phyloP scores from a whole-genome alignment of 768 basidiomycete genomes.

The Auricularia sp. region DNA sequence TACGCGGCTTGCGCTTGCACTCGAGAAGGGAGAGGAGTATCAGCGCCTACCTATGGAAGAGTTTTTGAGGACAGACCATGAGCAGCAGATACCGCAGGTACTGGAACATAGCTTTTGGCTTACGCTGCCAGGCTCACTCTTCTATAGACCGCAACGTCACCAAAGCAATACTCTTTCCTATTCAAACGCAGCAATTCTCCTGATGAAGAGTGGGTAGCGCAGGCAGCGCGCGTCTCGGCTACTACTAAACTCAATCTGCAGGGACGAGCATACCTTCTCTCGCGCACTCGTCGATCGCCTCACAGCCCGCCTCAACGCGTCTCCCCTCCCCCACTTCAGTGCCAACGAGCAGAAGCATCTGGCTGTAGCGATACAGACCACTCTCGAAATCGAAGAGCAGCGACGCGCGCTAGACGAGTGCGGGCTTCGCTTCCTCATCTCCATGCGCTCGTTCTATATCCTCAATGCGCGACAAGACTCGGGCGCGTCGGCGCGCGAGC shows the following conservation, averaged over 20 bases:
- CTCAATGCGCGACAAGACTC: constrained; percentile 45
- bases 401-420: constrained; percentile 84
- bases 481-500: constrained; percentile 36
- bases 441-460: constrained; percentile 87
- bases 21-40: constrained; percentile 15
- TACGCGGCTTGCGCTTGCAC: constrained; percentile 34
- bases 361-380: constrained; percentile 75
- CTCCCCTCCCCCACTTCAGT: constrained; percentile 60
- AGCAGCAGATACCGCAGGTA: constrained; percentile 15
- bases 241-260: constrained; percentile 3
- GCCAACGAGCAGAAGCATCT: constrained; percentile 77
- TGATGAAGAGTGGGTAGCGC: constrained; percentile 35
- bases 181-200: constrained; percentile 37
- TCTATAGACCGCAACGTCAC: constrained; percentile 6
- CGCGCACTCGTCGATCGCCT: constrained; percentile 50
- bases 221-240: neutral
- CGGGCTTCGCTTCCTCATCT: constrained; percentile 86
- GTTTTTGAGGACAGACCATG: constrained; percentile 36
- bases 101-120: neutral
- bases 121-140: neutral
- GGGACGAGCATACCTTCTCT: constrained; percentile 49
- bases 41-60: constrained; percentile 47
- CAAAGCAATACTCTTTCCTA: constrained; percentile 40
- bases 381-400: constrained; percentile 83
- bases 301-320: constrained; percentile 51